Conservation (phyloP, 495 filamentous ascomycete genomes). For the Aspergillus egyptiacus region DNA sequence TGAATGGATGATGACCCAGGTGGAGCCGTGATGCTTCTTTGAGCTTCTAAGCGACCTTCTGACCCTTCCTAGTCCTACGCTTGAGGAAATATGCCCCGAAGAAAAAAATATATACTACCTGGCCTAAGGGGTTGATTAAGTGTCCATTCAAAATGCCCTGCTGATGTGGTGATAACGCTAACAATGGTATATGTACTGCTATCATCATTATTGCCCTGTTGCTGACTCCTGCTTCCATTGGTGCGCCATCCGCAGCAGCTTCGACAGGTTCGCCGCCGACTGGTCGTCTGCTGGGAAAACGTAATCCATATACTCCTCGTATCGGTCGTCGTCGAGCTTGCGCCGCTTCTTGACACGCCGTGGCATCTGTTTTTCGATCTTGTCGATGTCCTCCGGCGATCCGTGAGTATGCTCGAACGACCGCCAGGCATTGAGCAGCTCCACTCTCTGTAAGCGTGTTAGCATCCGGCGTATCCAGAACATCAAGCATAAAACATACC, state of each 20-base stretch:
- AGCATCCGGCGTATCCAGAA: conserved; percentile 11
- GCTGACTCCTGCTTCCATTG: conserved; percentile 73
- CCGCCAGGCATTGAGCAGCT: conserved; percentile 85
- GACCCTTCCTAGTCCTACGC: too few species aligned
- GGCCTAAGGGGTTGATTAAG: too few species aligned
- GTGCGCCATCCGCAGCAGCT: conserved; percentile 76
- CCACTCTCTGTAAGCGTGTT: conserved; percentile 55
- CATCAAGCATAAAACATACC: conserved; percentile 34
- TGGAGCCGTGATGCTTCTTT: too few species aligned
- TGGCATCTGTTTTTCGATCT: conserved; percentile 89
- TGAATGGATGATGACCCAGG: too few species aligned
- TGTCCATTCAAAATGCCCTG: too few species aligned
- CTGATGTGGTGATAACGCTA: too few species aligned
- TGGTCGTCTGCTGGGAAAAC: conserved; percentile 96
- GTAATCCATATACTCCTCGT: conserved; percentile 97
- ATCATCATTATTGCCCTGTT: too few species aligned
- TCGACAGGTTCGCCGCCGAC: conserved; percentile 75
- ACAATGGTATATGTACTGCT: too few species aligned
- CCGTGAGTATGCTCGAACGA: conserved; percentile 85
- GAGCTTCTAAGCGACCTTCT: too few species aligned
- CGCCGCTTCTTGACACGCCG: conserved; percentile 88
- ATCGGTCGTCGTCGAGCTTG: conserved; percentile 88
- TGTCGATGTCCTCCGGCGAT: conserved; percentile 66
- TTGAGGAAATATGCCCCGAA: too few species aligned
- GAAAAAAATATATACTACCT: too few species aligned